Evolutionary conservation across 2,329 filamentous ascomycete genomes (phyloP).

Genomic region (Pyricularia sp.): DNA sequence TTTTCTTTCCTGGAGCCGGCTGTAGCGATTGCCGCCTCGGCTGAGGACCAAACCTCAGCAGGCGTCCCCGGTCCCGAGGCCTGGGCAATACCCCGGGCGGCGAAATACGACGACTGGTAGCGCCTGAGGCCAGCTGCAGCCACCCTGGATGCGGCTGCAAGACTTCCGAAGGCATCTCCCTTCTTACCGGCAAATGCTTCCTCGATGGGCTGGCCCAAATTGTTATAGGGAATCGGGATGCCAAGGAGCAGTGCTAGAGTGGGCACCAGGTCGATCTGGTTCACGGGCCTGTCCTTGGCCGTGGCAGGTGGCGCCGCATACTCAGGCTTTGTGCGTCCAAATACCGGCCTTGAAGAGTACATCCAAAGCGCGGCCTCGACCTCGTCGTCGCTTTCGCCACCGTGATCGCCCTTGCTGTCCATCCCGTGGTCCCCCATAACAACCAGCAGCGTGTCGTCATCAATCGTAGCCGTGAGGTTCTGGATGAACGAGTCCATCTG

Average conservation of each 20-base stretch:
- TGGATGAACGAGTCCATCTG: constrained; percentile 82
- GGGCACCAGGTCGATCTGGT: constrained; percentile 90
- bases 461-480: constrained; percentile 56
- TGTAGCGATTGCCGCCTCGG: constrained; percentile 18
- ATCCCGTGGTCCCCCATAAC: constrained; percentile 99
- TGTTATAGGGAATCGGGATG: constrained; percentile 91
- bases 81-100: constrained; percentile 50
- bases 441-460: constrained; percentile 76
- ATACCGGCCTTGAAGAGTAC: constrained; percentile 81
- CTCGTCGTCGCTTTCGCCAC: constrained; percentile 95
- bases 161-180: constrained; percentile 59
- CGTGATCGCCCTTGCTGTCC: constrained; percentile 94
- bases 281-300: constrained; percentile 62
- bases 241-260: constrained; percentile 80
- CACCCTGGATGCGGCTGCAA: constrained; percentile 65
- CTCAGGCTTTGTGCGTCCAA: constrained; percentile 60
- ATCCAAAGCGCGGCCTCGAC: constrained; percentile 94
- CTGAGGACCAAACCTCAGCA: constrained; percentile 16
- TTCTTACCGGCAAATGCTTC: constrained; percentile 71
- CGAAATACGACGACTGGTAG: constrained; percentile 76
- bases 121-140: constrained; percentile 75
- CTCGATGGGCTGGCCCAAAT: constrained; percentile 81
- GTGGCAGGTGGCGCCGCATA: constrained; percentile 43
- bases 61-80: constrained; percentile 40
- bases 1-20: constrained; percentile 20